Conservation (phyloP, 2,329 filamentous ascomycete species). For the Colletotrichum sp. region DNA sequence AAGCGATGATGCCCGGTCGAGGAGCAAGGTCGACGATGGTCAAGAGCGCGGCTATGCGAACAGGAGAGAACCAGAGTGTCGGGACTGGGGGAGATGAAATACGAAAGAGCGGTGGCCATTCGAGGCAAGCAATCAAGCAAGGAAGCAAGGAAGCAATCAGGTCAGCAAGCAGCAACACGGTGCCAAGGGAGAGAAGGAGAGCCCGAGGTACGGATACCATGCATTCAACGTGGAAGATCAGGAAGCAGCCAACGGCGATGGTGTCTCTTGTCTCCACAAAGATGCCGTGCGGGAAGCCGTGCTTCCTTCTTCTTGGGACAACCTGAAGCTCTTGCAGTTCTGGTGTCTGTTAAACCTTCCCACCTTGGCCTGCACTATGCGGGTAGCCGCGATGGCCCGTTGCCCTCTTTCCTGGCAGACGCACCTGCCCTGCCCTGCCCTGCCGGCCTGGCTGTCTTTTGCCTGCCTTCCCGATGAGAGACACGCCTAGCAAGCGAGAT, state of each 20-base stretch:
- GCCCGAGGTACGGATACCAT: neutral
- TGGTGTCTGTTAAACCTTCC: neutral
- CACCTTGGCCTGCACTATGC: neutral
- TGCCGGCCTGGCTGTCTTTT: neutral
- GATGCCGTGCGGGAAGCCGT: neutral
- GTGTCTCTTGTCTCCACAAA: neutral
- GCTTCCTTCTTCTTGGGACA: neutral
- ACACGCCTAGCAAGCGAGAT: neutral
- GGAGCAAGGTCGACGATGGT: neutral
- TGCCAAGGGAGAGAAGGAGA: neutral
- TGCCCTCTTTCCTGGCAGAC: neutral
- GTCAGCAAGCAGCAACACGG: neutral
- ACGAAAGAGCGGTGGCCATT: neutral
- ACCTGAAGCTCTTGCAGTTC: neutral
- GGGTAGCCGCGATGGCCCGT: neutral
- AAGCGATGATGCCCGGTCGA: neutral
- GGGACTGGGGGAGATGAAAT: neutral
- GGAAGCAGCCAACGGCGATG: neutral
- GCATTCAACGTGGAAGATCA: neutral
- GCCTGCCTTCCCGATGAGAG: neutral
- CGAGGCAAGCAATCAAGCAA: neutral
- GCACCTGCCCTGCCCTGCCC: neutral
- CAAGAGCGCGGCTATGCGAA: neutral
- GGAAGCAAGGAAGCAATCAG: neutral
- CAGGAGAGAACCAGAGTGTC: neutral